Percentiles rank a stretch among this genome's conserved stretches.
Conservation (phyloP, 129 eudicot species). For the Pittosporum tobira region DNA sequence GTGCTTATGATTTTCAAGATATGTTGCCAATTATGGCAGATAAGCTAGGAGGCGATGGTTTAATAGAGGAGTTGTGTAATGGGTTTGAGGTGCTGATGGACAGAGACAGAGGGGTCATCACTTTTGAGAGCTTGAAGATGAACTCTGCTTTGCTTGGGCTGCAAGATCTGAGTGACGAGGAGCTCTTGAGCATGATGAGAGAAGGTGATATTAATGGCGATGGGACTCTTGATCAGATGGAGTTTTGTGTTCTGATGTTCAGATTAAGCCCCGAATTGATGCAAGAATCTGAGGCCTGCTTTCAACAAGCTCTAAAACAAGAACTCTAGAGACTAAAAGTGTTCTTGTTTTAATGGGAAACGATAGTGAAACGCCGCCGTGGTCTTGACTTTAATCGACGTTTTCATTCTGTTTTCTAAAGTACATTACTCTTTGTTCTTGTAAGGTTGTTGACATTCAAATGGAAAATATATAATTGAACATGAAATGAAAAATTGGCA, state of each 20-base stretch:
- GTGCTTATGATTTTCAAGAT: slow-evolving; percentile 43
- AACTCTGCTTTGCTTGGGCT: slow-evolving; percentile 41
- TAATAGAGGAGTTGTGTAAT: slow-evolving; percentile 46
- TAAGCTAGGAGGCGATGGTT: slow-evolving; percentile 45
- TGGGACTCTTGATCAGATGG: slow-evolving; percentile 41
- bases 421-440: no score
- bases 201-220: slow-evolving; percentile 62
- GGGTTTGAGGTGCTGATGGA: slow-evolving; percentile 53
- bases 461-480: no score
- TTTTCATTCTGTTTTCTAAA: no score
- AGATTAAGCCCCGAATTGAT: slow-evolving; percentile 51
- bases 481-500: no score
- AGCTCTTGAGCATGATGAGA: slow-evolving; percentile 35
- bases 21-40: slow-evolving; percentile 48
- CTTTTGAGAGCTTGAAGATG: slow-evolving; percentile 51
- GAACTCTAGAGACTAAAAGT: no score
- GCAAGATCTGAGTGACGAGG: slow-evolving; percentile 45
- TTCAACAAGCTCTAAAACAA: no score
- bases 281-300: slow-evolving; percentile 26
- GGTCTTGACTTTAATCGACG: no score
- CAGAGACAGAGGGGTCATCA: slow-evolving; percentile 39
- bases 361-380: no score
- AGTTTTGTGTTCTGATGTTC: slow-evolving; percentile 68
- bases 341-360: no score
- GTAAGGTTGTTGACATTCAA: no score